Conservation (phyloP, 257 asterid genomes). For the Hygrophila difformis region DNA sequence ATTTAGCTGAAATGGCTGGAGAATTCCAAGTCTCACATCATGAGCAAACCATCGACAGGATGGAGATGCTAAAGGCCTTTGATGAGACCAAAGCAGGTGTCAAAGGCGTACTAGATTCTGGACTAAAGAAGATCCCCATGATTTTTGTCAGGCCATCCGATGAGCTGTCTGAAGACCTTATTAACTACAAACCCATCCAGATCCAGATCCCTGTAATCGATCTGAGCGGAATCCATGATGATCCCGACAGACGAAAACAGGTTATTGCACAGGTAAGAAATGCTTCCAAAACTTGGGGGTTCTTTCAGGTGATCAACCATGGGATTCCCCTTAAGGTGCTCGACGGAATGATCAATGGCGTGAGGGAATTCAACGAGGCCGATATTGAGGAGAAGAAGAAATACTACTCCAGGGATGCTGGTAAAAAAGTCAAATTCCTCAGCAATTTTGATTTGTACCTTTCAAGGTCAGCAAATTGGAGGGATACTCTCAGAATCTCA, state of each 20-base stretch:
- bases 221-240: background rate
- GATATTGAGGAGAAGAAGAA: background rate
- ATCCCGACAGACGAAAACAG: background rate
- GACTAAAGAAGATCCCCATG: background rate
- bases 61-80: background rate
- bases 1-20: no score
- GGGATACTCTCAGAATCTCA: background rate
- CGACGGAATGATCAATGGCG: background rate
- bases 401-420: background rate
- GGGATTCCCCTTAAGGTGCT: background rate
- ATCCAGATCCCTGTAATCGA: background rate
- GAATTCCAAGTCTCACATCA: no score
- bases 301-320: background rate
- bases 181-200: no score
- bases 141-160: background rate
- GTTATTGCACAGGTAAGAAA: background rate
- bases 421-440: background rate
- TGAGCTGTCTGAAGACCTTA: no score
- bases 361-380: background rate
- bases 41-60: no score
- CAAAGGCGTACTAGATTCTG: constrained; percentile 2
- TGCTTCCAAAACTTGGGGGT: background rate
- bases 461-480: background rate
- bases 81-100: constrained; percentile 5
- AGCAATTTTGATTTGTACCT: background rate